Base-by-base conservation (phyloP, 2,329 filamentous ascomycete species). In the Mollisia scopiformis region DNA sequence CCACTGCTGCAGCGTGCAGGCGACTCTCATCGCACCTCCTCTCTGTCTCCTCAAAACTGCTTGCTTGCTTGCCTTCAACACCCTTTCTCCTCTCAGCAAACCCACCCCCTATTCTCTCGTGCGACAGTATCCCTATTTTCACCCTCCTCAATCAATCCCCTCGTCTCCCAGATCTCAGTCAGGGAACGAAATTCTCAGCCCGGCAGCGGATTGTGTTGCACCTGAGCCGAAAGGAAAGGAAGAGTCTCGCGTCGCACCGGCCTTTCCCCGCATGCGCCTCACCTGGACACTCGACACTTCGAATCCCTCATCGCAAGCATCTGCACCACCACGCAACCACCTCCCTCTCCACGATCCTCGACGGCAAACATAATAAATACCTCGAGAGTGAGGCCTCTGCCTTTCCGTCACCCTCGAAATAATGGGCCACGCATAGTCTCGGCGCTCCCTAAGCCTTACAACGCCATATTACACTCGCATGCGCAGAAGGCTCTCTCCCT, bases 391-490 rank as follows among this genome's bases (percentile, higher is more conserved):
- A 63, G 64, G 63, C 62, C 52, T 33, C 62, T 58, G 59, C 62
- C 61, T 54, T 58, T 64, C 56, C 55, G 53, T 35, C 54, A 55
- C 23, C 35, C 37, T 66, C 62, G 62, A 73, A 66, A n/a, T n/a
- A 64, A 73, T 73, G 71, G 72, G 71, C 69, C 56, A 62, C 67
- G 68, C 61, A 69, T 72, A 71, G 64, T 57, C 64, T 56, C 57
- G 71, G 68, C 70, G 64, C 66, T n/a, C n/a, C 49, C 66, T 60
- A 64, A 72, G 68, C 69, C 69, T 69, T n/a, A n/a, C n/a, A n/a
- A n/a, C n/a, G n/a, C 65, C 30, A 30, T 16, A 50, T 33, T 47
- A 61, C 49, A 59, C 16, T 47, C 63, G 57, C 62, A 66, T 64
- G 65, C 65, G 63, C 62, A 63, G 62, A 69, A 65, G 62, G 51